phyloP scores from a whole-genome alignment of 2,329 filamentous ascomycete species.

The Paracorniculantispora psalliotae region DNA sequence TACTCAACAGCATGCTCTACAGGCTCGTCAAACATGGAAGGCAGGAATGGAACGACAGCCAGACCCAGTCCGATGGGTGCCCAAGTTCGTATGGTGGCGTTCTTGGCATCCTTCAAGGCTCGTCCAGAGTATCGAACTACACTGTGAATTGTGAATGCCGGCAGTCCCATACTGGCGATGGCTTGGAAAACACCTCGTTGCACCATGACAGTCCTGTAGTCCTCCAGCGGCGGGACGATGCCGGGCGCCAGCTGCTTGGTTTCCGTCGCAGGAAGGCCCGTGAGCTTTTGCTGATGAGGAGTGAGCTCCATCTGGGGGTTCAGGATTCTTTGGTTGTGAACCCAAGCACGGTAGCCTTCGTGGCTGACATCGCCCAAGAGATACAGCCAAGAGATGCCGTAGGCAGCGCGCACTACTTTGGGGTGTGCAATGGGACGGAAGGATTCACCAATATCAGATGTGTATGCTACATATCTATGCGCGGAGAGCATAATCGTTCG shows the following conservation, averaged over 20 bases:
- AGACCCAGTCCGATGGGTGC: constrained; percentile 82
- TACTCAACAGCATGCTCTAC: constrained; percentile 90
- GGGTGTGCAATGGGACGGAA: constrained; percentile 92
- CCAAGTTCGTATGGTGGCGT: constrained; percentile 71
- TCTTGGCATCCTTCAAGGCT: constrained; percentile 81
- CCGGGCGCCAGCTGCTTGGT: constrained; percentile 31
- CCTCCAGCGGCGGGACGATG: constrained; percentile 67
- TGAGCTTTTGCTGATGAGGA: constrained; percentile 42
- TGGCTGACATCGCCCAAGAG: constrained; percentile 84
- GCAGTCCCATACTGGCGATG: constrained; percentile 87
- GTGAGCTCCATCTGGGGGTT: constrained; percentile 61
- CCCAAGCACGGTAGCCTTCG: constrained; percentile 93
- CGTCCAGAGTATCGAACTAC: constrained; percentile 84
- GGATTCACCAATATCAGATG: constrained; percentile 91
- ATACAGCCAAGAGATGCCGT: constrained; percentile 90
- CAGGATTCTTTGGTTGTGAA: constrained; percentile 72
- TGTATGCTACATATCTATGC: constrained; percentile 96
- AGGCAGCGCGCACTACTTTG: constrained; percentile 72
- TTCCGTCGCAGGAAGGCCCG: constrained; percentile 37
- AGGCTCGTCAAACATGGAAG: constrained; percentile 81
- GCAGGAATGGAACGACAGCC: constrained; percentile 74
- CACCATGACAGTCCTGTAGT: constrained; percentile 86
- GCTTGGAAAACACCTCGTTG: constrained; percentile 88
- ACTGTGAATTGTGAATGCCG: constrained; percentile 89
- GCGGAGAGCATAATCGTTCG: constrained; percentile 84